These are phyloP conservation scores for Mortierella sp. DNA, from an alignment of 371 early-diverging fungal species.

Conservation along the genomic window DNA sequence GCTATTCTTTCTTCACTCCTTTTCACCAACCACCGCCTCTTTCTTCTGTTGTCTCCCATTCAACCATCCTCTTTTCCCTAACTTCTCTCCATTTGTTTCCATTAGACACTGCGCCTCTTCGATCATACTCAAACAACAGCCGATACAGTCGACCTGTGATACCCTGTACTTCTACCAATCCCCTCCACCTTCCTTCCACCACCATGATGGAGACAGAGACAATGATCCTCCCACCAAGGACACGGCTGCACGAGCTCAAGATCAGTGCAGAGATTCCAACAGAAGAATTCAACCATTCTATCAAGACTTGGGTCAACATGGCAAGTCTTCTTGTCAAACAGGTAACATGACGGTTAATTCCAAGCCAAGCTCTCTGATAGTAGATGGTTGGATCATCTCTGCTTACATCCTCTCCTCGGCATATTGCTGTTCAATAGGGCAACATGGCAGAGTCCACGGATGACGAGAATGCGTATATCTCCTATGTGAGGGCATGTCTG, in stretches of 20 bases:
- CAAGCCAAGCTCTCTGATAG: too few relatives aligned
- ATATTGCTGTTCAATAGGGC: conserved; percentile 14
- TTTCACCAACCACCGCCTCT: too few relatives aligned
- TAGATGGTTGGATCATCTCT: too few relatives aligned
- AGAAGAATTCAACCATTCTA: conserved; percentile 31
- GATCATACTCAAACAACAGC: background rate
- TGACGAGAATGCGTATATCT: conserved; percentile 49
- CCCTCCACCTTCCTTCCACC: too few relatives aligned
- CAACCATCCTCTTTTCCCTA: too few relatives aligned
- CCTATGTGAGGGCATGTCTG: conserved; percentile 49
- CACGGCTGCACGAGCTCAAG: conserved; percentile 37
- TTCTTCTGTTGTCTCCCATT: too few relatives aligned
- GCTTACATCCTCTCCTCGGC: too few relatives aligned
- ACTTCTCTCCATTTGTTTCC: too few relatives aligned
- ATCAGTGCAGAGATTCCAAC: conserved; percentile 37
- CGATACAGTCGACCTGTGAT: too few relatives aligned
- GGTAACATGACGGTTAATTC: conserved; percentile 15
- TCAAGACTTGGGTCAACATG: conserved; percentile 54
- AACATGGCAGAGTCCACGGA: conserved; percentile 41
- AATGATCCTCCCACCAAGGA: conserved; percentile 21
- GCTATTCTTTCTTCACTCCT: too few relatives aligned
- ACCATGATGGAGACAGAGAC: conserved; percentile 16
- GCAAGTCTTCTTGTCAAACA: conserved; percentile 52
- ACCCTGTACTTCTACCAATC: too few relatives aligned
- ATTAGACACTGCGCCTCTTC: too few relatives aligned